Evolutionary conservation across 1,139 yeast genomes (phyloP).

Genomic region (Nadsonia commutata): DNA sequence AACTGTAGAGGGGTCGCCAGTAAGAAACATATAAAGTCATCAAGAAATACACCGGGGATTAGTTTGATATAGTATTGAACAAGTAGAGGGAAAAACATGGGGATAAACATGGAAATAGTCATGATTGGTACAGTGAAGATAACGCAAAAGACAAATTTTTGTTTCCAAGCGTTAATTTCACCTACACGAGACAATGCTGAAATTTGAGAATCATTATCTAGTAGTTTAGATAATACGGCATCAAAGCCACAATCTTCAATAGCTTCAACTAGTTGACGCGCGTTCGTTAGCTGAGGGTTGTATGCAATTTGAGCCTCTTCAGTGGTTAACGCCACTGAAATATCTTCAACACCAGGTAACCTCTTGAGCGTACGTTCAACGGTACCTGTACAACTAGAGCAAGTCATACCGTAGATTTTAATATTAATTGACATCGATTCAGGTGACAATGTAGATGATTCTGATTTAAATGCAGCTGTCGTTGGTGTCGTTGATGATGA

Average conservation of each 20-base stretch:
- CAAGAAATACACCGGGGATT: slow-evolving; percentile 24
- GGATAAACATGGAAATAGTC: slow-evolving; percentile 37
- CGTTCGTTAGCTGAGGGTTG: slow-evolving; percentile 34
- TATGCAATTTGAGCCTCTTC: slow-evolving; percentile 34
- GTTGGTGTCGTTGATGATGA: slow-evolving; percentile 15
- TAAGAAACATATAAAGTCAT: slow-evolving; percentile 44
- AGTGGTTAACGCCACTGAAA: slow-evolving; percentile 26
- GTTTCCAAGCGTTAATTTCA: slow-evolving; percentile 60
- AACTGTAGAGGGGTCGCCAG: slow-evolving; percentile 59
- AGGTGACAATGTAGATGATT: neutral
- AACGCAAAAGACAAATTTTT: slow-evolving; percentile 37
- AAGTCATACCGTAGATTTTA: slow-evolving; percentile 44
- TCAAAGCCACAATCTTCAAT: slow-evolving; percentile 37
- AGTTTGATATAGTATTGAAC: slow-evolving; percentile 15
- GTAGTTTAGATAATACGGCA: slow-evolving; percentile 27
- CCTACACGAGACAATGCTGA: slow-evolving; percentile 50
- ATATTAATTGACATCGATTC: slow-evolving; percentile 16
- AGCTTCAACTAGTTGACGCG: slow-evolving; percentile 39
- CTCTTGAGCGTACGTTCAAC: slow-evolving; percentile 32
- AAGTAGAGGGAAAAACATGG: slow-evolving; percentile 16
- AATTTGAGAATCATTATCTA: slow-evolving; percentile 49
- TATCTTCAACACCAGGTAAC: slow-evolving; percentile 32
- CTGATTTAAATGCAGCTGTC: slow-evolving; percentile 12
- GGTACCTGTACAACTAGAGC: slow-evolving; percentile 41
- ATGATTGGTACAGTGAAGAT: slow-evolving; percentile 52